Base-by-base conservation (phyloP, 2,329 filamentous ascomycete species). In the Phaeosphaeriaceae sp. region DNA sequence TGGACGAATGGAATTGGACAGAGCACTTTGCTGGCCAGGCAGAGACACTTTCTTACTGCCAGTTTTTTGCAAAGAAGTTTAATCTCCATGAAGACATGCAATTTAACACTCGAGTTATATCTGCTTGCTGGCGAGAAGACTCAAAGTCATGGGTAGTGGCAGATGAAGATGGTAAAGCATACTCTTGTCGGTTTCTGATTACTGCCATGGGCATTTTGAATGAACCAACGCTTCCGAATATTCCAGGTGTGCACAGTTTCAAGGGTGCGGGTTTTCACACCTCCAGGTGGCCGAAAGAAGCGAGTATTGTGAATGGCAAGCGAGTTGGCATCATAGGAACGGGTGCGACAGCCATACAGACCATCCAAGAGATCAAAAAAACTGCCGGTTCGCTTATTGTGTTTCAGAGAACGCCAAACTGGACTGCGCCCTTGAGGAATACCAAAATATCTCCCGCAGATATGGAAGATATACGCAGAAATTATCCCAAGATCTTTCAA, bases 11-110 rank as follows among this genome's bases (percentile, higher is more conserved):
- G 71, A 56, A 72, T 46, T 78, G 74, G 40, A 68, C 66, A 5
- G 70, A 73, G 30, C 68, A 70, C 26, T 71, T 67, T 35, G 63
- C 68, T 9, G 52, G 56, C 8, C 64, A 66, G 18, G 57, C 57
- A 18, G 81, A 84, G 60, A 81, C 82, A 28, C 75, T 75, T 29
- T 65, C 72, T 8, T 83, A 83, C 52, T 76, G 82, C 16, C 72
- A 78, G 42, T 70, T 68, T 21, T 76, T 80, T 3, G 77, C 78
- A 6, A 72, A 78, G 42, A 78, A 68, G 55, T 81, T 73, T 56
- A 77, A 78, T 7, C 53, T 63, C 11, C 49, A 61, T n/a, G 49
- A 57, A 29, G 58, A 63, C 23, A 63, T 63, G 57, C 60, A 63
- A 28, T 63, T 63, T 40, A 61, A 63, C 30, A 63, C 60, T 16